These are phyloP conservation scores for Tulasnella sp. DNA, from an alignment of 768 basidiomycete genomes.

Conservation along the genomic window DNA sequence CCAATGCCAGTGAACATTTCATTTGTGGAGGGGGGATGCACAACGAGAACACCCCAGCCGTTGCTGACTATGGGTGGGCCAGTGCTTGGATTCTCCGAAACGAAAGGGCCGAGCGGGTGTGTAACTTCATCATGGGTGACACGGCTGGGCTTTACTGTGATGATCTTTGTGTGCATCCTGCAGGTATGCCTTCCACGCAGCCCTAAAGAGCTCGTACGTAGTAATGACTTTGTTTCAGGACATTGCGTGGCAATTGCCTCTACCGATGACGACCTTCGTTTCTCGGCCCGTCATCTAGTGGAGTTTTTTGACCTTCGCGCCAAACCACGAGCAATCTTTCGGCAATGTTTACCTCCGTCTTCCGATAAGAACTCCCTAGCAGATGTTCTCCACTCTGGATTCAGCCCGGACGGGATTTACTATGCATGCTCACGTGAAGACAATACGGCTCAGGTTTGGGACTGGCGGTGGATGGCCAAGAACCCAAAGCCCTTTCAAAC, in stretches of 20 bases:
- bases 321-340: neutral
- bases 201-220: neutral
- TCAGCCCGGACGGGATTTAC: conserved; percentile 23
- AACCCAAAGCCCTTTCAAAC: neutral
- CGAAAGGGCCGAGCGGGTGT: neutral
- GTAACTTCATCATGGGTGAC: conserved; percentile 2
- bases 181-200: neutral
- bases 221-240: neutral
- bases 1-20: neutral
- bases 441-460: conserved; percentile 16
- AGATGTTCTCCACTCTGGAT: neutral
- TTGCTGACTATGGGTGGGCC: neutral
- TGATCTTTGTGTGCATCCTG: conserved; percentile 3
- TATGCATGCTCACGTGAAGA: conserved; percentile 18
- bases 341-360: conserved; percentile 1
- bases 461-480: conserved; percentile 23
- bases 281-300: neutral
- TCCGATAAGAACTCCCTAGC: neutral
- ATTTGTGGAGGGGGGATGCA: neutral
- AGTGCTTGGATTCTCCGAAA: conserved; percentile 7
- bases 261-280: neutral
- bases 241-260: conserved; percentile 11
- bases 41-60: neutral
- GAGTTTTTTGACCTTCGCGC: conserved; percentile 16
- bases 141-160: neutral